A percentile compares a stretch with the other conserved stretches of the same genome.
Conservation (phyloP, 2,329 filamentous ascomycete species). For the Chrysosporium queenslandicum region DNA sequence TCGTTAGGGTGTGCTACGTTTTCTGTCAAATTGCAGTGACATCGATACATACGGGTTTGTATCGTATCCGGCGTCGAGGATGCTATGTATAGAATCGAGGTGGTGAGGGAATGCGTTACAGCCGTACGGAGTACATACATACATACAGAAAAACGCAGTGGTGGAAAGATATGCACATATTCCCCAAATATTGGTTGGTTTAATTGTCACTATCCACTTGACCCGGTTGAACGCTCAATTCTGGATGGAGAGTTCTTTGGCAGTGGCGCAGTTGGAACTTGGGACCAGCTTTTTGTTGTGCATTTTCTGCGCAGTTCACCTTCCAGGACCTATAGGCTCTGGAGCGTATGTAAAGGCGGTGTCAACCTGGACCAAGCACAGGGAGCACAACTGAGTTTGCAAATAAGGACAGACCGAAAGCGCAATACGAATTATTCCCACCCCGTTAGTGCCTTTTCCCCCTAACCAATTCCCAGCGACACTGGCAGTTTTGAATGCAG, state of each 20-base stretch:
- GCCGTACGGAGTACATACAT: not conserved
- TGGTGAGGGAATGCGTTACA: too few species aligned
- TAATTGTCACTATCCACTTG: not conserved
- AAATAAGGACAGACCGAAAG: not conserved
- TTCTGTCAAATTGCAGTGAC: not conserved
- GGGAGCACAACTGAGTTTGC: not conserved
- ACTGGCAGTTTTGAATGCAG: not conserved
- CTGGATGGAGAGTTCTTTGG: not conserved
- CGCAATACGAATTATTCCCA: not conserved
- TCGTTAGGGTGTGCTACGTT: not conserved
- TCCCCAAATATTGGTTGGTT: not conserved
- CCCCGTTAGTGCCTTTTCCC: not conserved
- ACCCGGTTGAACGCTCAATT: not conserved
- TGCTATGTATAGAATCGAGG: too few species aligned
- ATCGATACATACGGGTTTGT: not conserved
- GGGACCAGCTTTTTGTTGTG: not conserved
- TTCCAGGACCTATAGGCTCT: not conserved
- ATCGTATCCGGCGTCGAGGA: not conserved
- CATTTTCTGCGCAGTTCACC: not conserved
- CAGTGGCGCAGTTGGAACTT: conserved; percentile 2
- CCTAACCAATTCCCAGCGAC: not conserved
- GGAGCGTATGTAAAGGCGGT: not conserved
- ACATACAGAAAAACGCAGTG: too few species aligned
- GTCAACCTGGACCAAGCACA: conserved; percentile 4
- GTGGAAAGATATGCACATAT: too few species aligned